phyloP scores from a whole-genome alignment of 2,329 filamentous ascomycete genomes.

The Aaosphaeria arxii region DNA sequence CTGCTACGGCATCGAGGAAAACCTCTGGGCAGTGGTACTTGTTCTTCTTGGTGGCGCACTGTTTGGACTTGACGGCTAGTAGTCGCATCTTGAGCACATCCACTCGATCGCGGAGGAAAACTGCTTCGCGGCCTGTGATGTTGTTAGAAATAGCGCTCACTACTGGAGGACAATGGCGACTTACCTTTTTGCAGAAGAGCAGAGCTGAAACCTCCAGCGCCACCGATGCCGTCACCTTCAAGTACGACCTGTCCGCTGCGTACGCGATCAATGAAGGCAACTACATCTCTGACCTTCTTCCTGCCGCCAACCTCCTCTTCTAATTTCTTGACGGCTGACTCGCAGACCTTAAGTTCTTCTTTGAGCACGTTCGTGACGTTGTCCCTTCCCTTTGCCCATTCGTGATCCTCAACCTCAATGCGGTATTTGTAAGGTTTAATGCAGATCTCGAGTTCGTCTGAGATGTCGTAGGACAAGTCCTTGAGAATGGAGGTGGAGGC shows the following conservation, averaged over 20 bases:
- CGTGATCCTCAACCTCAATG: constrained; percentile 86
- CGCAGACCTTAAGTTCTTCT: constrained; percentile 80
- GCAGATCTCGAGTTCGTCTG: constrained; percentile 96
- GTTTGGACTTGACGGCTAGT: constrained; percentile 81
- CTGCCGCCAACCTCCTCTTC: constrained; percentile 77
- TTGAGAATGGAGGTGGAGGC: constrained; percentile 87
- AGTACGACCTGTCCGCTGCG: constrained; percentile 80
- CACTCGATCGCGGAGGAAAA: constrained; percentile 89
- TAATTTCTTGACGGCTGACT: constrained; percentile 70
- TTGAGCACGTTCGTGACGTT: constrained; percentile 80
- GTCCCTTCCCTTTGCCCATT: constrained; percentile 83
- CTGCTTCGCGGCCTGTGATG: constrained; percentile 74
- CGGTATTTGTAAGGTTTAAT: constrained; percentile 99
- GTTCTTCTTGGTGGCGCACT: constrained; percentile 78
- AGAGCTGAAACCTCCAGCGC: constrained; percentile 90
- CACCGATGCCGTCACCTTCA: constrained; percentile 77
- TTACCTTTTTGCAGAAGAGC: constrained; percentile 79
- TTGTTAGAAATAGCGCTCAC: background rate
- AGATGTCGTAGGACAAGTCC: constrained; percentile 94
- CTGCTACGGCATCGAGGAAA: constrained; percentile 95
- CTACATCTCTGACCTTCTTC: constrained; percentile 84
- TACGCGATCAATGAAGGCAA: constrained; percentile 86
- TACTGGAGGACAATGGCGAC: constrained; percentile 15
- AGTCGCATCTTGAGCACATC: constrained; percentile 90
- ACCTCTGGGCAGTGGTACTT: constrained; percentile 97